A percentile compares a stretch with the other conserved stretches of the same genome.
These are phyloP conservation scores for Sclerotinia glacialis DNA, from an alignment of 2,329 filamentous ascomycete genomes.

Conservation along the genomic window DNA sequence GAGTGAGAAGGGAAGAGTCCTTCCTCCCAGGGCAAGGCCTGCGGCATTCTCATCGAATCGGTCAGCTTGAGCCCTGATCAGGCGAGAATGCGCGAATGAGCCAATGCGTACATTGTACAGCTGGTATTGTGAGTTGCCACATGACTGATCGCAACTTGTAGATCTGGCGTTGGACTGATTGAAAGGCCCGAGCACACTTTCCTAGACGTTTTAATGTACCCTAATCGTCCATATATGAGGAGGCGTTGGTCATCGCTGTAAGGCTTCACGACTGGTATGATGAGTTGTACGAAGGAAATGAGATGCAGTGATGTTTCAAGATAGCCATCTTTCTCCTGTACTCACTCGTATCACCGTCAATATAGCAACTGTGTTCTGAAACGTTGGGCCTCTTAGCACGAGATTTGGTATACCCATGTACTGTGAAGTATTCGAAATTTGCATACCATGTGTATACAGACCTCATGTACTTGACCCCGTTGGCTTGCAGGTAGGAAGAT, in stretches of 20 bases:
- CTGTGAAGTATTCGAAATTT: background rate
- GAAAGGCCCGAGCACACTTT: background rate
- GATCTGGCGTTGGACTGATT: background rate
- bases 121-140: background rate
- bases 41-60: background rate
- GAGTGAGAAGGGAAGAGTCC: background rate
- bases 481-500: constrained; percentile 10
- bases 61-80: background rate
- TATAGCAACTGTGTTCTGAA: constrained; percentile 1
- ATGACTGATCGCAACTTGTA: constrained; percentile 6
- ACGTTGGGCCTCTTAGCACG: background rate
- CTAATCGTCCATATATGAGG: background rate
- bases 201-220: background rate
- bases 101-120: background rate
- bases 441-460: background rate
- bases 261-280: background rate
- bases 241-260: background rate
- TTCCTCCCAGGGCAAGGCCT: background rate
- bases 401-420: background rate
- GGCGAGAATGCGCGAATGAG: constrained; percentile 1
- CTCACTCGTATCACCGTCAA: background rate
- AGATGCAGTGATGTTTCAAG: background rate
- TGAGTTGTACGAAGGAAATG: constrained; percentile 1
- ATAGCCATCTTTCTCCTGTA: background rate
- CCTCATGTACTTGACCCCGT: constrained; percentile 2